These are phyloP conservation scores for Kandelia obovata DNA, from an alignment of 345 rosid species.

Conservation along the genomic window DNA sequence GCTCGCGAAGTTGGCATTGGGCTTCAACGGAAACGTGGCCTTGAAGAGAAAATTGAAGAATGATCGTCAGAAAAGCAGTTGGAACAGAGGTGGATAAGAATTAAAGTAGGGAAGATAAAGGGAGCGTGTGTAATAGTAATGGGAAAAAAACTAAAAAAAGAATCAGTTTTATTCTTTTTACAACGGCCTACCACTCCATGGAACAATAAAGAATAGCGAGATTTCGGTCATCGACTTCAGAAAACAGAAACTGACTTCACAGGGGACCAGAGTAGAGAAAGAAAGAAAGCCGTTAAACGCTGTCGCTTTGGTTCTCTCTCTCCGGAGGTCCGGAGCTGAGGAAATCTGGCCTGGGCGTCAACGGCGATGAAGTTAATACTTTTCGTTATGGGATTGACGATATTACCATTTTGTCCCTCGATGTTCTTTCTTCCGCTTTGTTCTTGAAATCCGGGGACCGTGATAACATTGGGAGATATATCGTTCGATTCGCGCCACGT, in stretches of 20 bases:
- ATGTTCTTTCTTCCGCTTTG: not conserved
- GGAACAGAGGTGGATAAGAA: too few relatives aligned
- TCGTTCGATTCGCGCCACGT: not conserved
- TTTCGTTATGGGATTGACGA: not conserved
- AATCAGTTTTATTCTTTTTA: too few relatives aligned
- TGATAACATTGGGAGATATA: too few relatives aligned
- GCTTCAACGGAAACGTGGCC: slow-evolving; percentile 8
- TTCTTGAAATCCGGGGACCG: too few relatives aligned
- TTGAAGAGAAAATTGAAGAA: not conserved
- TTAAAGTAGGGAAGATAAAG: too few relatives aligned
- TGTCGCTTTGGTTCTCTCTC: not conserved
- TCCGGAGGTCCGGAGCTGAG: not conserved
- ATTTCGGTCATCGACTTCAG: not conserved
- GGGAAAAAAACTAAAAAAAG: not conserved
- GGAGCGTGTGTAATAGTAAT: too few relatives aligned
- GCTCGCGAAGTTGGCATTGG: not conserved
- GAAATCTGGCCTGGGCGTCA: not conserved
- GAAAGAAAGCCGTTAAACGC: not conserved
- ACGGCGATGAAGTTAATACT: not conserved
- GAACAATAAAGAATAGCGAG: not conserved
- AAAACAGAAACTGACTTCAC: not conserved
- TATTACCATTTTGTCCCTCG: not conserved
- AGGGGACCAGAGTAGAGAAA: not conserved
- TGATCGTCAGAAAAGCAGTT: too few relatives aligned
- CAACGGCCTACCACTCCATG: not conserved